phyloP scores from a whole-genome alignment of 1,139 yeast species.

The Blastobotrys proliferans region DNA sequence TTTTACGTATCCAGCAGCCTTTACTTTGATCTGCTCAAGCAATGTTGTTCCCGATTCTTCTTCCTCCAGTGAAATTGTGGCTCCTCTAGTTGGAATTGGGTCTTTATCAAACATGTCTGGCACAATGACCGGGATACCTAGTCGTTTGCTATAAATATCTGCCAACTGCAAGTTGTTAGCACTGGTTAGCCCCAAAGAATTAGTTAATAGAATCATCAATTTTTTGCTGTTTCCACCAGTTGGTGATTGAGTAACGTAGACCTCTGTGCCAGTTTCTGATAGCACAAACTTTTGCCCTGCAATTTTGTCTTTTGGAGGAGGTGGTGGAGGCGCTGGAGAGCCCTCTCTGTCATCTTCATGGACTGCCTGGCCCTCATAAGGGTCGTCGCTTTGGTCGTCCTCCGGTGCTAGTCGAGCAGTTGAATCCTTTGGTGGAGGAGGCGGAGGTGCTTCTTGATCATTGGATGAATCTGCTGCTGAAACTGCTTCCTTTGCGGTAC shows the following conservation, averaged over 20 bases:
- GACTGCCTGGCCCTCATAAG: conserved; percentile 4
- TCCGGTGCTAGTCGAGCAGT: neutral
- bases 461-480: too few species aligned
- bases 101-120: conserved; percentile 35
- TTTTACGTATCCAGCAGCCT: conserved; percentile 34
- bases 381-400: neutral
- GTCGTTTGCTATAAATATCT: conserved; percentile 27
- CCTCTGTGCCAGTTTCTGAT: conserved; percentile 25
- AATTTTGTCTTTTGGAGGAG: conserved; percentile 15
- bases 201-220: conserved; percentile 31
- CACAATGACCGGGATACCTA: conserved; percentile 31
- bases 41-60: conserved; percentile 21
- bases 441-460: neutral
- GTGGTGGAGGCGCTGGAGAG: conserved; percentile 12
- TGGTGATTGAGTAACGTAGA: conserved; percentile 25
- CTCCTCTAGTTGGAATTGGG: conserved; percentile 31
- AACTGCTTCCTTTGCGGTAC: too few species aligned
- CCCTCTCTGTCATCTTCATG: conserved; percentile 2
- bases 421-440: neutral
- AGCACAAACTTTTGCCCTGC: conserved; percentile 28
- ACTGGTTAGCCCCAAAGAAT: conserved; percentile 33
- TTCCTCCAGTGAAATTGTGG: conserved; percentile 19
- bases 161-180: conserved; percentile 31
- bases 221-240: conserved; percentile 15
- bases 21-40: conserved; percentile 31